These are phyloP conservation scores for Kondoa subrosea DNA, from an alignment of 768 basidiomycete genomes.

Conservation along the genomic window DNA sequence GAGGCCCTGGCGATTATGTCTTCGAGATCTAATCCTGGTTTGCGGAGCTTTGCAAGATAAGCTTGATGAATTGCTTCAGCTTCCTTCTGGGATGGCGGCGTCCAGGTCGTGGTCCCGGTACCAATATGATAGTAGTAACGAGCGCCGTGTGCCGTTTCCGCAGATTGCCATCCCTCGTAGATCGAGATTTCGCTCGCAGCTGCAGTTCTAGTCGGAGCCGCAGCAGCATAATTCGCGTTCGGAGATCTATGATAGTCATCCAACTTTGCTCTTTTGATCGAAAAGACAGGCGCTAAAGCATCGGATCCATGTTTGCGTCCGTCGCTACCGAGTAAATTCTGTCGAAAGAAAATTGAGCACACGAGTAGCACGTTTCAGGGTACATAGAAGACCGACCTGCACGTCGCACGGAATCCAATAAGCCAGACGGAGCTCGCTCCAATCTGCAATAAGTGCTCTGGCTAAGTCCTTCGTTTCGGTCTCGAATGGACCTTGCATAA, in stretches of 20 bases:
- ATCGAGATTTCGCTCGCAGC: neutral
- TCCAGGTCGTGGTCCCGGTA: conserved; percentile 14
- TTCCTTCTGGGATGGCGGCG: neutral
- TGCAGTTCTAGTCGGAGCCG: neutral
- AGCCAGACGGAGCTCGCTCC: conserved; percentile 57
- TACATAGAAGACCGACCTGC: neutral
- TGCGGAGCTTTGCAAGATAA: conserved; percentile 1
- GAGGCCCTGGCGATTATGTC: conserved; percentile 34
- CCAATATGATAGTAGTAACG: conserved; percentile 11
- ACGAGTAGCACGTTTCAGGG: conserved; percentile 3
- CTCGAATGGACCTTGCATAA: conserved; percentile 11
- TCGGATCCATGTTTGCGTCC: neutral
- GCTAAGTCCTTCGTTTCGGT: conserved; percentile 15
- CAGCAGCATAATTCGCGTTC: conserved; percentile 5
- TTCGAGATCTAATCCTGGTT: conserved; percentile 14
- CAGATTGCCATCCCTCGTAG: neutral
- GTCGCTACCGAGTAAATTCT: neutral
- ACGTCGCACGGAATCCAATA: conserved; percentile 70
- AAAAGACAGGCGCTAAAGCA: neutral
- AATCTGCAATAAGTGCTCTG: conserved; percentile 49
- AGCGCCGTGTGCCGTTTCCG: neutral
- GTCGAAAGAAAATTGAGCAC: neutral
- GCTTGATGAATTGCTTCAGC: neutral
- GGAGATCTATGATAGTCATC: conserved; percentile 4
- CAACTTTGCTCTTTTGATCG: conserved; percentile 9